Evolutionary conservation across 768 basidiomycete genomes (phyloP), one percentile per base, ranked within the genome.

Genomic region (Leccinum barrowsii): DNA sequence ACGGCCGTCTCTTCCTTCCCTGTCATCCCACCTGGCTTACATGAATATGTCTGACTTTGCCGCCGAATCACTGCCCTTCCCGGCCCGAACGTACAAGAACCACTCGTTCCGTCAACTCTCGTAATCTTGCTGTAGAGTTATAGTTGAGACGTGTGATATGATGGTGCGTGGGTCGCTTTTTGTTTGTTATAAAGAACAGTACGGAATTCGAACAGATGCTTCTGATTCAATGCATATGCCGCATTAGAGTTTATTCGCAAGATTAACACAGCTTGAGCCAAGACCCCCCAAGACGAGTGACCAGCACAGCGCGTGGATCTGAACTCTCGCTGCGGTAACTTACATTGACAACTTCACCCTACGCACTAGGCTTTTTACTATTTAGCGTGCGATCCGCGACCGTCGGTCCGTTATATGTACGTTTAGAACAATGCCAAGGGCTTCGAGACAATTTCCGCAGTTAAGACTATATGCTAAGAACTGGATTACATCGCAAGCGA

Each of bases 391-490:
- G 65, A 61, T 55, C 58, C 51, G 53, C 30, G 46, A 22, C 6
- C 44, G 8, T 21, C 44, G 12, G 17, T 40, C 21, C 44, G 19
- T 57, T 24, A 57, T 61, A 26, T 52, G 48, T 26, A 49, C 53
- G 28, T 54, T 57, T 60, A 59, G 62, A 52, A 34, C 65, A 52
- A 49, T 58, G 52, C 37, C 60, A 59, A 54, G 65, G 26, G 2
- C 49, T 60, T 60, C 61, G 44, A 58, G 50, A 32, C 59, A 65
- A 63, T 68, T 59, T 63, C 67, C 67, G 64, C 61, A 68, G 68
- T 70, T 60, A 60, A 57, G 56, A 59, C 47, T 50, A 28, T 50
- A 22, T 57, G 42, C 56, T 53, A 56, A 60, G 54, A 53, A 49
- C 35, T 28, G 40, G 24, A 24, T 2, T 53, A 57, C 52, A 12